Conservation (phyloP, 1,139 yeast species). For the Pichia sp. region DNA sequence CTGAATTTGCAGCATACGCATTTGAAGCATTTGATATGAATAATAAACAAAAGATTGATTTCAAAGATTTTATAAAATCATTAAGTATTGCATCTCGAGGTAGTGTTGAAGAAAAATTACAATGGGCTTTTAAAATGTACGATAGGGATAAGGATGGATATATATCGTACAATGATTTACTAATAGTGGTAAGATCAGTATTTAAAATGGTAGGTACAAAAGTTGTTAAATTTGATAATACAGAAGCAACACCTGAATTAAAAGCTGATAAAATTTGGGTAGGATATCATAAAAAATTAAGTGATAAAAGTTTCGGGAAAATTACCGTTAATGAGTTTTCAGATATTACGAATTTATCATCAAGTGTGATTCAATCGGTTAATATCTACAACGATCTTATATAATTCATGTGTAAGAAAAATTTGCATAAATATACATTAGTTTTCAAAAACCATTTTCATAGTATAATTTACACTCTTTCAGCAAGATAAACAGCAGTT, state of each 20-base stretch:
- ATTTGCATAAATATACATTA: not conserved
- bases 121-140: constrained; percentile 83
- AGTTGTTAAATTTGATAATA: constrained; percentile 82
- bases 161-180: constrained; percentile 70
- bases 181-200: constrained; percentile 72
- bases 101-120: constrained; percentile 73
- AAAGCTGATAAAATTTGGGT: constrained; percentile 75
- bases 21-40: constrained; percentile 87
- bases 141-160: constrained; percentile 76
- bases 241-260: constrained; percentile 86
- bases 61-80: constrained; percentile 87
- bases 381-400: constrained; percentile 76
- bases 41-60: constrained; percentile 75
- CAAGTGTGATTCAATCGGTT: constrained; percentile 73
- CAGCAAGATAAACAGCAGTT: constrained; percentile 91
- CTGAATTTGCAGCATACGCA: constrained; percentile 81
- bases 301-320: constrained; percentile 61
- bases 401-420: constrained; percentile 30
- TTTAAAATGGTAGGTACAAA: constrained; percentile 95
- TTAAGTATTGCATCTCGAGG: constrained; percentile 88
- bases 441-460: not conserved
- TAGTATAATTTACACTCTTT: constrained; percentile 35
- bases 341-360: constrained; percentile 74
- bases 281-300: constrained; percentile 42
- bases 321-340: constrained; percentile 78